phyloP scores from a whole-genome alignment of 495 filamentous ascomycete genomes.

The Xylaria intraflava region DNA sequence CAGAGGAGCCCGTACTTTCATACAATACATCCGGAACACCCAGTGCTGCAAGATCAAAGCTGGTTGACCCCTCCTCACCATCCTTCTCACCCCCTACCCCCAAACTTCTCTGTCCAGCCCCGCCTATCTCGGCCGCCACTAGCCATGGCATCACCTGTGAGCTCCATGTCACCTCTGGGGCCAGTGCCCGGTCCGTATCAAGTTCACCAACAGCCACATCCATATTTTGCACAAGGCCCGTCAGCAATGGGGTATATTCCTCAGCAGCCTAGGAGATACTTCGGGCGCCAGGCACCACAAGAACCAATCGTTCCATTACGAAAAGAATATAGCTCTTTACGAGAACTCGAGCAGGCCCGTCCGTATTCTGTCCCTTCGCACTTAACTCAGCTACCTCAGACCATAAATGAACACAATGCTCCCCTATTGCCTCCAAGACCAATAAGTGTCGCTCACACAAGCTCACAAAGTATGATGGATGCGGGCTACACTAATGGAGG shows the following conservation, averaged over 20 bases:
- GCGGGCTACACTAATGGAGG: neutral
- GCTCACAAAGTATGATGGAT: neutral
- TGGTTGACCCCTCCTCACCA: neutral
- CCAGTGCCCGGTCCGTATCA: neutral
- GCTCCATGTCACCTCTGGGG: neutral
- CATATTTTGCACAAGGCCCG: neutral
- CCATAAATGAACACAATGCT: neutral
- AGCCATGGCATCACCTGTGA: neutral
- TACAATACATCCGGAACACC: neutral
- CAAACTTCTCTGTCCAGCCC: neutral
- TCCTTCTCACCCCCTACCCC: no score
- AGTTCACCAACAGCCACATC: neutral
- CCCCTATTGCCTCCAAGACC: neutral
- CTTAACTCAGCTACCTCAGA: neutral
- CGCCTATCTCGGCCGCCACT: neutral
- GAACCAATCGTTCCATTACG: conserved; percentile 5
- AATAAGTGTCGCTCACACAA: neutral
- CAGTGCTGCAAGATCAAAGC: neutral
- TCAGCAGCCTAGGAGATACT: neutral
- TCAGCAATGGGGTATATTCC: conserved; percentile 3
- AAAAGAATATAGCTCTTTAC: neutral
- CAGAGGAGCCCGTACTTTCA: conserved; percentile 1
- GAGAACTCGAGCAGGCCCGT: neutral
- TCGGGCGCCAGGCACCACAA: neutral
- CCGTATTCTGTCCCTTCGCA: neutral